Percentiles rank a stretch among this genome's conserved stretches.
Evolutionary conservation across 2,329 filamentous ascomycete genomes (phyloP).

Genomic region (Sporothrix schenckii): DNA sequence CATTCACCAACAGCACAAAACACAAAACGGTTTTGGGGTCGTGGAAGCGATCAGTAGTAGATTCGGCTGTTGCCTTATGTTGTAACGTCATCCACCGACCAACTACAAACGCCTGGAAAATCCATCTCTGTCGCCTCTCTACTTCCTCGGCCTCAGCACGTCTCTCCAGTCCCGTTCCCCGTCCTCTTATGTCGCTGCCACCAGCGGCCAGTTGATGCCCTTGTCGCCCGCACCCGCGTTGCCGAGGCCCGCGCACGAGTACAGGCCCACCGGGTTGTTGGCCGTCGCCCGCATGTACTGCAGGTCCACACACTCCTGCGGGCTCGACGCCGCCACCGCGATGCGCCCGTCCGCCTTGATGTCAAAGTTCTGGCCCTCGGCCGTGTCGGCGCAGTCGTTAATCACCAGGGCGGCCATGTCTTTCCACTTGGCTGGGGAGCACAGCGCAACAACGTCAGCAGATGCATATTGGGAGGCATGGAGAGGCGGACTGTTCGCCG

Average conservation of each 20-base stretch:
- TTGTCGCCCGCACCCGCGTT: conserved; percentile 47
- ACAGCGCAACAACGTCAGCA: background rate
- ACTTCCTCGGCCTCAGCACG: too few species aligned
- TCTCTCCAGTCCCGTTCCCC: background rate
- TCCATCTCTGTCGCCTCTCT: background rate
- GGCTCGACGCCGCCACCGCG: conserved; percentile 43
- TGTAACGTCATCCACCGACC: background rate
- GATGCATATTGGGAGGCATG: too few species aligned
- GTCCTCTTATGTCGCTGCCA: conserved; percentile 36
- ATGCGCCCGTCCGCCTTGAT: conserved; percentile 48
- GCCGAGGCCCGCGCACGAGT: conserved; percentile 46
- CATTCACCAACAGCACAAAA: background rate
- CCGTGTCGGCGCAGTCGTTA: conserved; percentile 43
- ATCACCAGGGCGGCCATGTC: conserved; percentile 47
- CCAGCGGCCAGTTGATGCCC: conserved; percentile 49
- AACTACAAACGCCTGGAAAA: background rate
- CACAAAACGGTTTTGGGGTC: background rate
- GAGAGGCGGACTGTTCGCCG: background rate
- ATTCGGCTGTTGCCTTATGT: background rate
- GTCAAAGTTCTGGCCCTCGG: conserved; percentile 45
- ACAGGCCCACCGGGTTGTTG: conserved; percentile 49
- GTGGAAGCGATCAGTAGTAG: background rate
- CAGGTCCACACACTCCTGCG: conserved; percentile 48
- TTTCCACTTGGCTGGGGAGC: conserved; percentile 45
- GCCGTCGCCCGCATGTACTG: conserved; percentile 48